Base-by-base conservation (phyloP, 345 rosid species). In the Populus ilicifolia region DNA sequence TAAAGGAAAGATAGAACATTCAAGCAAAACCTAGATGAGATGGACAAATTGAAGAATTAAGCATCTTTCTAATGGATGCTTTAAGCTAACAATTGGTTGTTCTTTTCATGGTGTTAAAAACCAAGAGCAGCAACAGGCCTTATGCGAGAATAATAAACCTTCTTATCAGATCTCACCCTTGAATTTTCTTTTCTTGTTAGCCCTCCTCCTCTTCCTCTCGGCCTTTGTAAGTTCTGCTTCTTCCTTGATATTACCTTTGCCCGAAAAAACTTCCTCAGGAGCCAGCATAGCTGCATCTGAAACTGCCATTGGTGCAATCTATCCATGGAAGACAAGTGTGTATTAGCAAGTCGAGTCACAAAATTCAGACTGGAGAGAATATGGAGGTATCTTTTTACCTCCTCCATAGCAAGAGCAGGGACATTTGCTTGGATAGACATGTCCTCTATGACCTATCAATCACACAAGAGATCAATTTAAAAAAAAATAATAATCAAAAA, bases 251-350 rank as follows among this genome's bases (percentile, higher is more conserved):
- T 92, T 83, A 74, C 98, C 95, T 89, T 89, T 92, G 69, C 97
- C 95, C 2, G 84, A 64, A 86, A 92, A 96, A 36, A 93, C 89
- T 83, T 93, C 99, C 85, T 96, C 97, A 13, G 98, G 99, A 68
- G 98, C 99, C 82, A 93, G 90, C 98, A 96, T 93, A 80, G 98
- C 93, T 17, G 97, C 97, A 90, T 91, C 98, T 39, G 97, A 92
- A 67, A 94, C 90, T 41, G 97, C 95, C 88, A 92, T 29, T 23
- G 99, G 99, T 67, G 99, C 97, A 91, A 90, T 90, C 98, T 87
- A 79, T 59, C 68, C 83, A 80, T 5, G 43, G 80, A 86, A 78
- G 52, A 83, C 68, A 67, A 69, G n/a, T 41, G 23, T 23, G 36
- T 23, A 61, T 74, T 38, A 77, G 71, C 3, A 79, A 73, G 61